These are phyloP conservation scores for Candida adriatica DNA, from an alignment of 805 yeast genomes.

Conservation along the genomic window DNA sequence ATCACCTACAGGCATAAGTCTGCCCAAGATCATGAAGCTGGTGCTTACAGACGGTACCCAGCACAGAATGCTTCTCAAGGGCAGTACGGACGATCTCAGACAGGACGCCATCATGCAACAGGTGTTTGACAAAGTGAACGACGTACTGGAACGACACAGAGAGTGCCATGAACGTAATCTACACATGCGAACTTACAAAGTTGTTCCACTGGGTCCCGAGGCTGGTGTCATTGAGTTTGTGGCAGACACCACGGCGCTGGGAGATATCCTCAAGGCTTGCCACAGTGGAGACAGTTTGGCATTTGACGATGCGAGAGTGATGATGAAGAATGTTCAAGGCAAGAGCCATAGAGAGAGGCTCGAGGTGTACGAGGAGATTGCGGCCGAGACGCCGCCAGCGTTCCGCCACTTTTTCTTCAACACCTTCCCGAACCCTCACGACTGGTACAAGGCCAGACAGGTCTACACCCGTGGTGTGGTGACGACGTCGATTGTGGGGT, in stretches of 20 bases:
- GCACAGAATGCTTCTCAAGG: slow-evolving; percentile 64
- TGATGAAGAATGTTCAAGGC: slow-evolving; percentile 54
- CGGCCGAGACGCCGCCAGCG: slow-evolving; percentile 52
- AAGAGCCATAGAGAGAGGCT: slow-evolving; percentile 37
- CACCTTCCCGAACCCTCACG: slow-evolving; percentile 56
- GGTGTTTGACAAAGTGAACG: slow-evolving; percentile 82
- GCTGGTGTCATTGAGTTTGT: slow-evolving; percentile 92
- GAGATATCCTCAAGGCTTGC: slow-evolving; percentile 57
- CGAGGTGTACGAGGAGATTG: slow-evolving; percentile 40
- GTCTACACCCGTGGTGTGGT: slow-evolving; percentile 76
- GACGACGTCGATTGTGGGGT: slow-evolving; percentile 78
- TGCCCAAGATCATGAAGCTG: slow-evolving; percentile 72
- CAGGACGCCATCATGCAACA: slow-evolving; percentile 98
- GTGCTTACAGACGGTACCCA: slow-evolving; percentile 48
- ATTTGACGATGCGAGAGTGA: slow-evolving; percentile 50
- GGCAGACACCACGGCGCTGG: slow-evolving; percentile 61
- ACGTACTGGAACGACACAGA: slow-evolving; percentile 47
- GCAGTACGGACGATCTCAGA: slow-evolving; percentile 84
- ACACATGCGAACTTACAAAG: slow-evolving; percentile 76
- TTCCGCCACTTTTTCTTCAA: slow-evolving; percentile 65
- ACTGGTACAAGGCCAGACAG: slow-evolving; percentile 65
- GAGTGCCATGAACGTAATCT: slow-evolving; percentile 52
- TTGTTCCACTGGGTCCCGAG: slow-evolving; percentile 80
- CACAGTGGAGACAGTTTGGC: slow-evolving; percentile 50
- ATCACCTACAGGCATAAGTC: slow-evolving; percentile 81